A percentile compares a stretch with the other conserved stretches of the same genome.
Evolutionary conservation across 306 rosid genomes (phyloP).

Genomic region (Sophora flavescens): DNA sequence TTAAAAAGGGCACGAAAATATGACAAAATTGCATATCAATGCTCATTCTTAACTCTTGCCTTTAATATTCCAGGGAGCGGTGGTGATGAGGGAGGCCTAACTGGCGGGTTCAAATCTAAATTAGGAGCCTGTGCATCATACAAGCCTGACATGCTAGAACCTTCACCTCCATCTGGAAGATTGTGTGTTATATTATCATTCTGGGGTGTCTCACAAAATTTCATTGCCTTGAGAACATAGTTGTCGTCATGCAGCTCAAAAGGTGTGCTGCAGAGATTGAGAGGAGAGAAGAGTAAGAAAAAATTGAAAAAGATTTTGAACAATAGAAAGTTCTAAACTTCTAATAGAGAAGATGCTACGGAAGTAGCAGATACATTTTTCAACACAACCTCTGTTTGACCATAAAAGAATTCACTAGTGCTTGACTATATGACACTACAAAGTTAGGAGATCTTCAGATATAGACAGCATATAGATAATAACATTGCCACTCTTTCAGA

Average conservation of each 20-base stretch:
- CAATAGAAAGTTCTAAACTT: conserved; percentile 13
- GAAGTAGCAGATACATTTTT: neutral
- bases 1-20: conserved; percentile 36
- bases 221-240: conserved; percentile 87
- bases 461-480: neutral
- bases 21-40: conserved; percentile 47
- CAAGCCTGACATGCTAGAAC: conserved; percentile 69
- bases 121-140: conserved; percentile 61
- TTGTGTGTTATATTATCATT: conserved; percentile 60
- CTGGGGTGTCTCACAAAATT: conserved; percentile 72
- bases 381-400: neutral
- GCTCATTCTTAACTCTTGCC: conserved; percentile 91
- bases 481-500: conserved; percentile 1
- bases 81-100: conserved; percentile 80
- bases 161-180: conserved; percentile 74
- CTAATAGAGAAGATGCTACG: neutral
- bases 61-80: conserved; percentile 93
- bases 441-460: conserved; percentile 1
- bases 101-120: conserved; percentile 57
- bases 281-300: neutral
- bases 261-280: conserved; percentile 71
- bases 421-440: conserved; percentile 5
- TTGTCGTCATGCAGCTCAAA: conserved; percentile 96
- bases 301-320: neutral
- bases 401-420: neutral